phyloP scores from a whole-genome alignment of 2,329 filamentous ascomycete genomes.

The Simplicillium sp. region DNA sequence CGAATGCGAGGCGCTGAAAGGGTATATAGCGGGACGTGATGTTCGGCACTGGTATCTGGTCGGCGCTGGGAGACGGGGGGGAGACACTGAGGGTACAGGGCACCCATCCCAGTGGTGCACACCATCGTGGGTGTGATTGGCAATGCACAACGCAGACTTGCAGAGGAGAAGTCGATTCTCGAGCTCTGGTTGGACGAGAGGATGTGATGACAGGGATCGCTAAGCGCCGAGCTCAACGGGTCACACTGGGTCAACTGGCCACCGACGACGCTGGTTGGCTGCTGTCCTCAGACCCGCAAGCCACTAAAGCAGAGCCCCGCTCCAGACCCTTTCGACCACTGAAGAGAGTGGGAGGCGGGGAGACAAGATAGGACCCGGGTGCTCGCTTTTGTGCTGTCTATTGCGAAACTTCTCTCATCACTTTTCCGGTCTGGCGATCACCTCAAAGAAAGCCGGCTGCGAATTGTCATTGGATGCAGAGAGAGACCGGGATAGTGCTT shows the following conservation, averaged over 20 bases:
- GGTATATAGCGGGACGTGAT: conserved; percentile 52
- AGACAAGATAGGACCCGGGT: too few species aligned
- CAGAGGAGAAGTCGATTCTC: conserved; percentile 4
- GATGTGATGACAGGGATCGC: conserved; percentile 19
- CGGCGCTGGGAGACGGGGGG: conserved; percentile 27
- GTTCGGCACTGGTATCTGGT: conserved; percentile 31
- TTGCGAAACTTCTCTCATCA: too few species aligned
- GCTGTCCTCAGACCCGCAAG: background rate
- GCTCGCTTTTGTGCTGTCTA: too few species aligned
- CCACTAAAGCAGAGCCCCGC: background rate
- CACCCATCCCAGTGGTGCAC: conserved; percentile 9
- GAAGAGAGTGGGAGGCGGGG: too few species aligned
- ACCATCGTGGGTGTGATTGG: conserved; percentile 5
- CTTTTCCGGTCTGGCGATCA: too few species aligned
- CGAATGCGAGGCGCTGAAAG: conserved; percentile 32
- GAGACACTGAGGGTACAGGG: conserved; percentile 19
- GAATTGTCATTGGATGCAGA: too few species aligned
- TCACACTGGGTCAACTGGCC: background rate
- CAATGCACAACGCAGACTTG: conserved; percentile 1
- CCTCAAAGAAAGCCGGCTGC: too few species aligned
- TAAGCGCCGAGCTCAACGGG: conserved; percentile 25
- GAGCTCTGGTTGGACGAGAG: conserved; percentile 30
- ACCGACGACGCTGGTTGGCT: conserved; percentile 14
- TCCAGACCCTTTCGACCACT: too few species aligned
- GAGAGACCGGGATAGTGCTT: too few species aligned